Conservation (phyloP, 2,329 filamentous ascomycete genomes). For the Fusarium marasasianum region DNA sequence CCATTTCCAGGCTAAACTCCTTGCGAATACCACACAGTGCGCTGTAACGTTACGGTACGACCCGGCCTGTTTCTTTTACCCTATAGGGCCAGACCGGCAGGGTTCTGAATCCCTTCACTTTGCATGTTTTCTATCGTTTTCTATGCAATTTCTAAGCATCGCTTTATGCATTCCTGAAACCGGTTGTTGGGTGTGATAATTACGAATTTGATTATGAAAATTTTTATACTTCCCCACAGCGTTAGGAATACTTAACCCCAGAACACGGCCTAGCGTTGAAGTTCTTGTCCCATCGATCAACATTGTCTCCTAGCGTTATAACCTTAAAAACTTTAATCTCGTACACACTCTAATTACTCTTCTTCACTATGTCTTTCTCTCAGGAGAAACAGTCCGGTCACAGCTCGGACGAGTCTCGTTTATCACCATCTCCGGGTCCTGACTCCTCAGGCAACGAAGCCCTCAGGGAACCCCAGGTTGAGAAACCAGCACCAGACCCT, state of each 20-base stretch:
- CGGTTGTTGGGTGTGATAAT: accelerated
- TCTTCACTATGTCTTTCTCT: neutral
- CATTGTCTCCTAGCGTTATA: neutral
- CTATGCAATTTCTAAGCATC: neutral
- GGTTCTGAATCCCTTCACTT: neutral
- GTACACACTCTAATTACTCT: accelerated
- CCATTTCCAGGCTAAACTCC: neutral
- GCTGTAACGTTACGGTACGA: neutral
- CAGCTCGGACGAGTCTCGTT: neutral
- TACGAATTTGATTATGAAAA: neutral
- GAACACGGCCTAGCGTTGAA: accelerated
- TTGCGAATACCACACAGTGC: neutral
- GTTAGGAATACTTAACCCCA: neutral
- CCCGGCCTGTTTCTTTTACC: neutral
- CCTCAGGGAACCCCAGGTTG: neutral
- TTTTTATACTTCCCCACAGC: neutral
- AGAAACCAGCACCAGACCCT: neutral
- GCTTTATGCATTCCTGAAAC: neutral
- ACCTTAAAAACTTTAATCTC: neutral
- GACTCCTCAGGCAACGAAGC: neutral
- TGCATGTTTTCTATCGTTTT: neutral
- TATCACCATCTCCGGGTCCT: neutral
- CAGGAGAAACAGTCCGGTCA: neutral
- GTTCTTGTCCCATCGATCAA: accelerated
- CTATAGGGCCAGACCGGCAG: neutral